phyloP scores from a whole-genome alignment of 495 filamentous ascomycete species.

The Astrothelium subdiscretum region DNA sequence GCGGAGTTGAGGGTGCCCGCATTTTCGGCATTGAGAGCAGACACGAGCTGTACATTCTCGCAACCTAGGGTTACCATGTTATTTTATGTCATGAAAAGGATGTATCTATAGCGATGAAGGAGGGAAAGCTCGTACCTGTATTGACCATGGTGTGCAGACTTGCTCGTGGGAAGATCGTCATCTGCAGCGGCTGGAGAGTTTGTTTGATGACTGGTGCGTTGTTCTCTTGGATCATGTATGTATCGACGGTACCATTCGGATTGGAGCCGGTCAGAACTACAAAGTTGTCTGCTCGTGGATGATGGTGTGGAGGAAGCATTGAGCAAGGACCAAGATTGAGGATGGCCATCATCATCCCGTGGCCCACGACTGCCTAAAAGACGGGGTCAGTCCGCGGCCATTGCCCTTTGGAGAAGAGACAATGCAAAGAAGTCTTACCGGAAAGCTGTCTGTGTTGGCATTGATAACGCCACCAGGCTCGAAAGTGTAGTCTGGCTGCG shows the following conservation, averaged over 20 bases:
- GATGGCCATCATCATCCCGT: conserved; percentile 19
- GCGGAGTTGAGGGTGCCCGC: conserved; percentile 27
- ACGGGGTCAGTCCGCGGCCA: conserved; percentile 17
- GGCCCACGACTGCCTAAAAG: background rate
- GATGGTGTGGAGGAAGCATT: conserved; percentile 36
- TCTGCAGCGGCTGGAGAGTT: conserved; percentile 30
- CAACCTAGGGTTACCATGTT: conserved; percentile 17
- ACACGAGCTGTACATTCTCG: conserved; percentile 27
- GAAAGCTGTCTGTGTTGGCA: conserved; percentile 32
- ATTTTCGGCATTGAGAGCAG: conserved; percentile 27
- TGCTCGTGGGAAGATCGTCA: conserved; percentile 39
- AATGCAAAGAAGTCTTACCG: background rate
- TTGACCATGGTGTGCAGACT: conserved; percentile 42
- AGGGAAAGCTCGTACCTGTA: conserved; percentile 20
- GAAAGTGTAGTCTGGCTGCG: conserved; percentile 23
- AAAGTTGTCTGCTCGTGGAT: conserved; percentile 35
- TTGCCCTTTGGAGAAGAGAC: conserved; percentile 20
- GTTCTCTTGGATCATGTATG: conserved; percentile 37
- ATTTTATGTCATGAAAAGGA: background rate
- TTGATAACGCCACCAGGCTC: conserved; percentile 30
- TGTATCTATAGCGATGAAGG: background rate
- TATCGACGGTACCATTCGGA: conserved; percentile 26
- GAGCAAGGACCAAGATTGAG: conserved; percentile 36
- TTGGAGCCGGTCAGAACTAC: conserved; percentile 26
- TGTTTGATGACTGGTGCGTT: conserved; percentile 21